A percentile compares a stretch with the other conserved stretches of the same genome.
Evolutionary conservation across 2,329 filamentous ascomycete genomes (phyloP).

Genomic region (Fusarium praegraminearum): DNA sequence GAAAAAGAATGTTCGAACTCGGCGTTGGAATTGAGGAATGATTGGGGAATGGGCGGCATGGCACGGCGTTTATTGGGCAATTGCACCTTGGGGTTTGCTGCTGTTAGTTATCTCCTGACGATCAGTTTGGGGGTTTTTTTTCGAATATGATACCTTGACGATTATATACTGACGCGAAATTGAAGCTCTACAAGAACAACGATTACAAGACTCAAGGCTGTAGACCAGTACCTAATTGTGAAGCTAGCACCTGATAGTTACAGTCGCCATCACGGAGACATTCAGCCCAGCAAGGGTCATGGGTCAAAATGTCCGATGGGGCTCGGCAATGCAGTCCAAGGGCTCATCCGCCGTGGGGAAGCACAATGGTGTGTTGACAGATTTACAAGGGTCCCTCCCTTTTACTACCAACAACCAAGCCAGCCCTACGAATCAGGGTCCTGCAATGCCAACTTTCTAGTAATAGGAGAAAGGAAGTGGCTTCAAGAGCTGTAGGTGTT

Average conservation of each 20-base stretch:
- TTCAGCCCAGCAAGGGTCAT: constrained; percentile 1
- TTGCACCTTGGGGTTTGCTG: constrained; percentile 16
- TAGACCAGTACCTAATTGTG: background rate
- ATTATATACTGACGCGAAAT: background rate
- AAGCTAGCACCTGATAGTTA: background rate
- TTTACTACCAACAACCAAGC: background rate
- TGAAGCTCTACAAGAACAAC: background rate
- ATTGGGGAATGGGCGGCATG: constrained; percentile 37
- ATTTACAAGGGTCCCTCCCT: background rate
- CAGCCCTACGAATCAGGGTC: constrained; percentile 1
- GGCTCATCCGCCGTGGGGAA: constrained; percentile 1
- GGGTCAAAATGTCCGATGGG: too few species aligned
- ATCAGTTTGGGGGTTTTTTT: constrained; percentile 2
- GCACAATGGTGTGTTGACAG: background rate
- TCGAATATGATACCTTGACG: constrained; percentile 5
- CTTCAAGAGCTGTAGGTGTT: background rate
- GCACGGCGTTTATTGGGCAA: constrained; percentile 41
- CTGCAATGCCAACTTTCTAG: background rate
- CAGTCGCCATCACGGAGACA: background rate
- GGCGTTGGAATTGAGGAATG: constrained; percentile 35
- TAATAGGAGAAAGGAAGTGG: background rate
- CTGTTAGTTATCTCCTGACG: constrained; percentile 19
- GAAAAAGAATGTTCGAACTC: constrained; percentile 24
- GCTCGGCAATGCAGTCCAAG: background rate
- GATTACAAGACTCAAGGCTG: background rate